phyloP scores from a whole-genome alignment of 495 filamentous ascomycete species.

The Daldinia caldariorum region DNA sequence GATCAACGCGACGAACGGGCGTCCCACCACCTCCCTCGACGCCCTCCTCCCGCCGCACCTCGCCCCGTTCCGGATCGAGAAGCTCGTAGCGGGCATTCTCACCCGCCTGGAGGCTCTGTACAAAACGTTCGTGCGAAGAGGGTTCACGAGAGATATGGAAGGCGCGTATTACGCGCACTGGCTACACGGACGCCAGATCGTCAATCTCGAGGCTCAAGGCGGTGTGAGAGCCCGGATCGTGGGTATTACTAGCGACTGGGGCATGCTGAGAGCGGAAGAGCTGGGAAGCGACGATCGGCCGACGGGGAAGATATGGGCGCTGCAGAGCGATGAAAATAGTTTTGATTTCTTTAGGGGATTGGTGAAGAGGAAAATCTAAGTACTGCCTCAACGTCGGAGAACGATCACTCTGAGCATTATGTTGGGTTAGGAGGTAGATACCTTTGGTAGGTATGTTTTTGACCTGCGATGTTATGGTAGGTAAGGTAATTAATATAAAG shows the following conservation, averaged over 20 bases:
- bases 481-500: too few relatives aligned
- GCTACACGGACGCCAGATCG: constrained; percentile 90
- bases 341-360: constrained; percentile 97
- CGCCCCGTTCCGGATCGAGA: constrained; percentile 76
- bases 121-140: constrained; percentile 72
- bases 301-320: constrained; percentile 80
- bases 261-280: constrained; percentile 85
- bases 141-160: constrained; percentile 78
- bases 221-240: constrained; percentile 81
- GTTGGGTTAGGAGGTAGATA: too few relatives aligned
- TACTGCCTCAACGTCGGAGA: too few relatives aligned
- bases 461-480: too few relatives aligned
- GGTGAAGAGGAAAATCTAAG: constrained; percentile 78
- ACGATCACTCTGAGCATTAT: background rate
- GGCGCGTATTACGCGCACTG: constrained; percentile 83
- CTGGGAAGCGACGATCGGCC: constrained; percentile 72
- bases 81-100: constrained; percentile 83
- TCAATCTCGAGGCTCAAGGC: constrained; percentile 86
- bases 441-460: background rate
- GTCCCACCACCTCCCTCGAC: constrained; percentile 87
- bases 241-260: constrained; percentile 90
- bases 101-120: constrained; percentile 83
- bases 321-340: constrained; percentile 97
- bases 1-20: constrained; percentile 84
- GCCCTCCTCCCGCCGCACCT: constrained; percentile 67